A percentile compares a stretch with the other conserved stretches of the same genome.
These are phyloP conservation scores for Dioszegia crocea DNA, from an alignment of 768 basidiomycete genomes.

Conservation along the genomic window DNA sequence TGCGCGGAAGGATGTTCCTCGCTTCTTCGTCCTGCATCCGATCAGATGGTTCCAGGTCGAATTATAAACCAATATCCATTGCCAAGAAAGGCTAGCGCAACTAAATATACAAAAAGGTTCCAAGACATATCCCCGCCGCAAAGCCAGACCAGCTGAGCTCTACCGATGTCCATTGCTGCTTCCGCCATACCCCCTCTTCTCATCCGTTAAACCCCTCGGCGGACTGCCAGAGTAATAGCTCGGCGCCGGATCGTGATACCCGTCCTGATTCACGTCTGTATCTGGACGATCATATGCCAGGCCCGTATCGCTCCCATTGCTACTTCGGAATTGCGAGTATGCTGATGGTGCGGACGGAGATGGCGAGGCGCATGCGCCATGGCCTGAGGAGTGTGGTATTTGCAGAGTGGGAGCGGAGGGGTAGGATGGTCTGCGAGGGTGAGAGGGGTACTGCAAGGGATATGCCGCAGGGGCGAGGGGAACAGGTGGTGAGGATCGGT, in stretches of 20 bases:
- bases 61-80: too few relatives aligned
- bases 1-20: too few relatives aligned
- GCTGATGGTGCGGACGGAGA: background rate
- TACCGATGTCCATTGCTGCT: background rate
- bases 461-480: background rate
- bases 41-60: too few relatives aligned
- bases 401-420: background rate
- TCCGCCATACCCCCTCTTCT: background rate
- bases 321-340: background rate
- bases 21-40: too few relatives aligned
- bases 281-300: constrained; percentile 3
- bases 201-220: background rate
- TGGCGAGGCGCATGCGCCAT: background rate
- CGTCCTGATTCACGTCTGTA: background rate
- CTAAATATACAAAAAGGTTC: too few relatives aligned
- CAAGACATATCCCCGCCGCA: too few relatives aligned
- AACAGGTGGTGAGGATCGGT: background rate
- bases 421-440: background rate
- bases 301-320: background rate
- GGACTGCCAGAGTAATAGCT: constrained; percentile 3
- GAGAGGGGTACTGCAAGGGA: background rate
- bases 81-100: too few relatives aligned
- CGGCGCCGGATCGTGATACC: background rate
- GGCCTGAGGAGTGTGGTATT: background rate
- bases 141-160: background rate